phyloP scores from a whole-genome alignment of 768 basidiomycete genomes.

The Boletus subparvulus region DNA sequence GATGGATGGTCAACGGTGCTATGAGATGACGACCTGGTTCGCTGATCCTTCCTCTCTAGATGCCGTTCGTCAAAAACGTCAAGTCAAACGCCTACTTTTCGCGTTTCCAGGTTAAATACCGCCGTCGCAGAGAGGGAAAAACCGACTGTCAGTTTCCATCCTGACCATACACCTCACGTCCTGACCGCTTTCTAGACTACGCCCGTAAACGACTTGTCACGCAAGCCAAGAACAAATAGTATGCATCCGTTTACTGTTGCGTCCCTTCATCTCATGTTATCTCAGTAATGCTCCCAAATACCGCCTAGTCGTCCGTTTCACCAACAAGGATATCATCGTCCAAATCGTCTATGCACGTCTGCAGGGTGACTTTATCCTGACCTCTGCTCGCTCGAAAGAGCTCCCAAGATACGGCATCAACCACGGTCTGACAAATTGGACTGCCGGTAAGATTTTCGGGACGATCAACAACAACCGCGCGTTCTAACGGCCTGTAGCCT shows the following conservation, averaged over 20 bases:
- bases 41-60: slow-evolving; percentile 38
- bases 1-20: slow-evolving; percentile 32
- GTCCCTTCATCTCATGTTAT: slow-evolving; percentile 6
- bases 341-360: slow-evolving; percentile 97
- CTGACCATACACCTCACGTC: not conserved
- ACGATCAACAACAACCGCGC: not conserved
- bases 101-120: slow-evolving; percentile 98
- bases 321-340: slow-evolving; percentile 93
- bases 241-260: slow-evolving; percentile 25
- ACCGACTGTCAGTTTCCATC: slow-evolving; percentile 78
- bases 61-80: slow-evolving; percentile 98
- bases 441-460: slow-evolving; percentile 64
- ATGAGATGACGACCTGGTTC: slow-evolving; percentile 27
- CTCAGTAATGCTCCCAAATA: slow-evolving; percentile 92
- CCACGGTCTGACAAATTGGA: slow-evolving; percentile 99
- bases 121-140: slow-evolving; percentile 96
- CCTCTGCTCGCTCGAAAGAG: slow-evolving; percentile 85
- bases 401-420: slow-evolving; percentile 95
- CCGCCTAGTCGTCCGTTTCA: slow-evolving; percentile 98
- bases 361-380: slow-evolving; percentile 93
- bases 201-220: slow-evolving; percentile 95
- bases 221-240: slow-evolving; percentile 99
- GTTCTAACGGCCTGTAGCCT: slow-evolving; percentile 51
- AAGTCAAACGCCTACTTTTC: slow-evolving; percentile 98
- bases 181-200: slow-evolving; percentile 63